Percentiles rank a stretch among this genome's conserved stretches.
phyloP scores from a whole-genome alignment of 805 yeast species.

The Myxozyma kluyveri region DNA sequence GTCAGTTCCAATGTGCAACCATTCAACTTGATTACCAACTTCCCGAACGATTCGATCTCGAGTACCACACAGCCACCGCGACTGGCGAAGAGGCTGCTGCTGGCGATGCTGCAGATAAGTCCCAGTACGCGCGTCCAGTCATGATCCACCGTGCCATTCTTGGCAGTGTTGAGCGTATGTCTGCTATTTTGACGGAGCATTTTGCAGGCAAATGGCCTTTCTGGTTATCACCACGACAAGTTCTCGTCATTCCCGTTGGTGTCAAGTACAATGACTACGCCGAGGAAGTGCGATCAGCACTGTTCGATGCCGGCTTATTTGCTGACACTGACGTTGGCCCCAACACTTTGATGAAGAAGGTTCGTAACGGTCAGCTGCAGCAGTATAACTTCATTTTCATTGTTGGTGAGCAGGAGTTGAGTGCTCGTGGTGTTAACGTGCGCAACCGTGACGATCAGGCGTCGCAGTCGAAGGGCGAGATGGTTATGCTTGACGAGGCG shows the following conservation, averaged over 20 bases:
- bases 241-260: slow-evolving; percentile 94
- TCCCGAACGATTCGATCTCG: slow-evolving; percentile 76
- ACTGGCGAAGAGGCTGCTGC: slow-evolving; percentile 40
- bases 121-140: slow-evolving; percentile 77
- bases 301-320: slow-evolving; percentile 67
- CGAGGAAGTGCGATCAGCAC: slow-evolving; percentile 63
- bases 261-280: slow-evolving; percentile 91
- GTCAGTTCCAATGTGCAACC: slow-evolving; percentile 91
- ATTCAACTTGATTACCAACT: slow-evolving; percentile 93
- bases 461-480: slow-evolving; percentile 85
- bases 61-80: slow-evolving; percentile 47
- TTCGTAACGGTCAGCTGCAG: slow-evolving; percentile 91
- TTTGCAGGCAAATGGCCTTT: slow-evolving; percentile 99
- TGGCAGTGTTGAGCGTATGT: slow-evolving; percentile 99
- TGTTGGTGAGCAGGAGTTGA: slow-evolving; percentile 94
- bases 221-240: slow-evolving; percentile 99
- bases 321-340: slow-evolving; percentile 93
- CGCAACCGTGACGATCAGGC: slow-evolving; percentile 89
- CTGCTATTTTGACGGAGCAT: slow-evolving; percentile 96
- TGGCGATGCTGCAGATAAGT: slow-evolving; percentile 36
- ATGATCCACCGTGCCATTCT: slow-evolving; percentile 99
- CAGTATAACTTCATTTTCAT: slow-evolving; percentile 94
- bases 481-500: slow-evolving; percentile 69
- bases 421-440: slow-evolving; percentile 76
- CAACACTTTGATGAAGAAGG: slow-evolving; percentile 97